Conservation (phyloP, 78 protist genomes). For the Chrysochromulina parva region DNA sequence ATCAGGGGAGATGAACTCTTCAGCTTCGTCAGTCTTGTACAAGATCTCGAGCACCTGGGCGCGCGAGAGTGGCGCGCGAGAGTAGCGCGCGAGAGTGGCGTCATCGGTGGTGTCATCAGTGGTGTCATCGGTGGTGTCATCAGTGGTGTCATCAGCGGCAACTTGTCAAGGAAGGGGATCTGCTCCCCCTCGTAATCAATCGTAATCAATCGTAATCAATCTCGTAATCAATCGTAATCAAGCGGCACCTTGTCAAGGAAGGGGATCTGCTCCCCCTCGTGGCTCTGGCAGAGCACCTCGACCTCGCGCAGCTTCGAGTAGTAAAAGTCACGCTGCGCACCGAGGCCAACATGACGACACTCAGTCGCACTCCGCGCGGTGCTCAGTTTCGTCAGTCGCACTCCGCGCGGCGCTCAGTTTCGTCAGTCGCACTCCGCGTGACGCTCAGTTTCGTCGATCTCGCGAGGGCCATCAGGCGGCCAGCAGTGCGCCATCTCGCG, state of each 20-base stretch:
- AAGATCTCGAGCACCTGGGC: conserved; percentile 14
- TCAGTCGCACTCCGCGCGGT: no score
- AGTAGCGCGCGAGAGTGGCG: background rate
- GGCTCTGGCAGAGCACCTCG: conserved; percentile 17
- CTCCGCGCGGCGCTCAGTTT: no score
- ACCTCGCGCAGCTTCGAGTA: conserved; percentile 14
- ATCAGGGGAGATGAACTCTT: background rate
- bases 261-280: background rate
- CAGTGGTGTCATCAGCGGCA: background rate
- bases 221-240: no score
- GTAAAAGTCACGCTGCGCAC: conserved; percentile 17
- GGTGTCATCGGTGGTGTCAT: no score
- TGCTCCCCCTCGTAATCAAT: background rate
- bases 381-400: no score
- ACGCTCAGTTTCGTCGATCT: no score
- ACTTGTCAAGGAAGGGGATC: background rate
- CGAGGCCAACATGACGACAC: background rate
- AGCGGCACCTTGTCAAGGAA: background rate
- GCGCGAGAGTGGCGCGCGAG: no score
- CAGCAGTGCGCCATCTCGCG: no score
- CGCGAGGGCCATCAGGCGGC: no score
- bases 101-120: background rate
- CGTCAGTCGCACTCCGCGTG: no score
- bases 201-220: background rate
- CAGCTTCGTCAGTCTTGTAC: conserved; percentile 5